Percentiles rank a stretch among this genome's conserved stretches.
phyloP scores from a whole-genome alignment of 176 grass and related monocot species.

The Musa acuminata region DNA sequence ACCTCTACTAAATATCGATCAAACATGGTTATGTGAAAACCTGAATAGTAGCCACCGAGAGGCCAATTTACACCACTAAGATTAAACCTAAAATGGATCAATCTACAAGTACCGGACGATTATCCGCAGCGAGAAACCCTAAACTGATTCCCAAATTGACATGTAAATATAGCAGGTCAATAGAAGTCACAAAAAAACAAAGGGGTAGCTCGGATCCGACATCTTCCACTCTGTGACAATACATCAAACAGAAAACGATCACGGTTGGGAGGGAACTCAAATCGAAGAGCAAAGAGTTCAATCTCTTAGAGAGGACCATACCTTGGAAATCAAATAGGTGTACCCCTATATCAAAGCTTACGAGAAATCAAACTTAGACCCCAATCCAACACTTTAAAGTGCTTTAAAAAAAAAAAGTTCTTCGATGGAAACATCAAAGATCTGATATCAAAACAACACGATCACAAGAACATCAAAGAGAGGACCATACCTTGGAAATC shows the following conservation, averaged over 20 bases:
- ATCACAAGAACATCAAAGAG: not conserved
- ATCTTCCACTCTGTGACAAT: not conserved
- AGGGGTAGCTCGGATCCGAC: not conserved
- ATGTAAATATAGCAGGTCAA: not conserved
- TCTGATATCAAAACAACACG: not conserved
- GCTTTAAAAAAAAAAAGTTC: not conserved
- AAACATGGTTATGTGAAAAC: no score
- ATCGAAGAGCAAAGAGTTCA: no score
- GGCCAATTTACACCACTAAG: no score
- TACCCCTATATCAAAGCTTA: not conserved
- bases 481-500: not conserved
- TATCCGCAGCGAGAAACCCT: not conserved
- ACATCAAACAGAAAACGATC: not conserved
- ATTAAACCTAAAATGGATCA: not conserved
- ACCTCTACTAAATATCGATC: no score
- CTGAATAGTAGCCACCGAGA: no score
- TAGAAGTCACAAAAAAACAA: not conserved
- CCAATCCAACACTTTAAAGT: not conserved
- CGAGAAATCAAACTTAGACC: no score
- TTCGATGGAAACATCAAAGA: not conserved
- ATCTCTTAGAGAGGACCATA: not conserved
- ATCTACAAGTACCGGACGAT: not conserved
- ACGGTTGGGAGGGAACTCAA: no score
- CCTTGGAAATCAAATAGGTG: not conserved
- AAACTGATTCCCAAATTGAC: not conserved